A percentile compares a stretch with the other conserved stretches of the same genome.
phyloP scores from a whole-genome alignment of 2,329 filamentous ascomycete genomes.

The Penicillium corylophilum region DNA sequence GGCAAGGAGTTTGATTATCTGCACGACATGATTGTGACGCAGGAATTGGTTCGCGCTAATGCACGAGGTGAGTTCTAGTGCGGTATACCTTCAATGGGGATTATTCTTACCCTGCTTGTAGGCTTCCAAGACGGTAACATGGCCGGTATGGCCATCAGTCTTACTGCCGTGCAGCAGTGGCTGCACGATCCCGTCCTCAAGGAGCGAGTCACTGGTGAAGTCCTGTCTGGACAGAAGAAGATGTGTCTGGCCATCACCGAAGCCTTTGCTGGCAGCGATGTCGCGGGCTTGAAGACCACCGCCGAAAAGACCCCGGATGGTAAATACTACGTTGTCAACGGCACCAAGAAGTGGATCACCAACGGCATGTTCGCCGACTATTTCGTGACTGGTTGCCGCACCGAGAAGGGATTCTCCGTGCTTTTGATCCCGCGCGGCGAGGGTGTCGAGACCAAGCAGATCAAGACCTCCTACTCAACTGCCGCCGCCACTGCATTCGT shows the following conservation, averaged over 20 bases:
- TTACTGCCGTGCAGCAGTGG: conserved; percentile 79
- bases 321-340: conserved; percentile 63
- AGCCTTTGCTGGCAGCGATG: conserved; percentile 81
- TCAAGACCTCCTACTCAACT: conserved; percentile 70
- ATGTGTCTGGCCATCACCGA: conserved; percentile 86
- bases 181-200: conserved; percentile 66
- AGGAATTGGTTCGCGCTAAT: conserved; percentile 70
- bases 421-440: conserved; percentile 72
- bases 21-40: conserved; percentile 73
- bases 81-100: no score
- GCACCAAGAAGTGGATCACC: conserved; percentile 73
- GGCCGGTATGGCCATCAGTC: conserved; percentile 79
- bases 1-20: conserved; percentile 85
- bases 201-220: conserved; percentile 67
- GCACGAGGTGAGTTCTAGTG: conserved; percentile 53
- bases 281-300: conserved; percentile 75
- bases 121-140: conserved; percentile 84
- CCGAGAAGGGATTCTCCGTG: conserved; percentile 75
- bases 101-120: no score
- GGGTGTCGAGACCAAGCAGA: conserved; percentile 62
- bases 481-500: conserved; percentile 76
- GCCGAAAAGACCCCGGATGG: conserved; percentile 74
- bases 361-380: conserved; percentile 80
- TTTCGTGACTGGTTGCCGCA: conserved; percentile 78
- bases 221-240: conserved; percentile 79